Evolutionary conservation across 768 basidiomycete species (phyloP).

Genomic region (Rhodotorula diobovata): DNA sequence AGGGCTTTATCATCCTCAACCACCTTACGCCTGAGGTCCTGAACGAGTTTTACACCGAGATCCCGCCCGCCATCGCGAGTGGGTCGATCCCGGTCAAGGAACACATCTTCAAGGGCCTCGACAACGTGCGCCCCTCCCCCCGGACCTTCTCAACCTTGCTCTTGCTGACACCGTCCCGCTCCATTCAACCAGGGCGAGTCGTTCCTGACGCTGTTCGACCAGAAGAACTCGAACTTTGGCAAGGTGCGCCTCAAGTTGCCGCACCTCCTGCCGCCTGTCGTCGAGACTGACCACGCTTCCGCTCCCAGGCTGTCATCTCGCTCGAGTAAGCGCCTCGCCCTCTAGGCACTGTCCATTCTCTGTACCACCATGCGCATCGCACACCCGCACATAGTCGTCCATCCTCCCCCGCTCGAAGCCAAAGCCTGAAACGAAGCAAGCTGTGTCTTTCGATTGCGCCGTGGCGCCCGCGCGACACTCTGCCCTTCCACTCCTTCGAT

Average conservation of each 20-base stretch:
- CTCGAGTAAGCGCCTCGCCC: conserved; percentile 9
- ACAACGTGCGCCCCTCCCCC: conserved; percentile 14
- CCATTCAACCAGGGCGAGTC: not conserved
- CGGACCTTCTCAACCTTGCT: not conserved
- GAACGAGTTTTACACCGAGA: conserved; percentile 40
- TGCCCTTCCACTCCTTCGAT: no score
- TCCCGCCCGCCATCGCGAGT: conserved; percentile 38
- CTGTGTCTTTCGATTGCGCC: no score
- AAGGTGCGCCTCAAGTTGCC: not conserved
- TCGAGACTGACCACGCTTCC: not conserved
- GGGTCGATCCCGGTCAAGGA: conserved; percentile 42
- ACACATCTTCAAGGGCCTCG: conserved; percentile 40
- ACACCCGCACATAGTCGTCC: not conserved
- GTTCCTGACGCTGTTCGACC: conserved; percentile 1
- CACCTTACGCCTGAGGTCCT: conserved; percentile 21
- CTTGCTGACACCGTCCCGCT: no score
- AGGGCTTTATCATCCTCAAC: conserved; percentile 37
- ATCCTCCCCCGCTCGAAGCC: no score
- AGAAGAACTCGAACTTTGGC: conserved; percentile 5
- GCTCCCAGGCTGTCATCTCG: conserved; percentile 15
- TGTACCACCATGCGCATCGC: not conserved
- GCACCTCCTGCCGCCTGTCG: no score
- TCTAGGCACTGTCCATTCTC: not conserved
- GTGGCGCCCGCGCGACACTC: no score
- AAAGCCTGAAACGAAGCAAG: no score